phyloP scores from a whole-genome alignment of 2,329 filamentous ascomycete species.

The Aspergillus udagawae region DNA sequence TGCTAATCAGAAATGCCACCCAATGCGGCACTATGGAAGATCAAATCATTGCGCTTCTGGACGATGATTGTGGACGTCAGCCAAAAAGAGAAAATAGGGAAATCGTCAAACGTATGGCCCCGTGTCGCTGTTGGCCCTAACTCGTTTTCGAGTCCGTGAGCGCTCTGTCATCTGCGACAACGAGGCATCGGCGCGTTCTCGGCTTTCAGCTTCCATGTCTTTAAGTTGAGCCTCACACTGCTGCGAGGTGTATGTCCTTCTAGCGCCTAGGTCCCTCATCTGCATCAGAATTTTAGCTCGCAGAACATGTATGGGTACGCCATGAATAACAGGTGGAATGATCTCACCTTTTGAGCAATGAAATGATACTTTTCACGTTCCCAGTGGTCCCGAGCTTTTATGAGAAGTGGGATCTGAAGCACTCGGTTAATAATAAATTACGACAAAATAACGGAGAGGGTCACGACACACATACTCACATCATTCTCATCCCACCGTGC shows the following conservation, averaged over 20 bases:
- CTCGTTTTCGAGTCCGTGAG: slow-evolving; percentile 15
- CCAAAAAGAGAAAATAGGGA: neutral
- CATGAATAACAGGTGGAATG: neutral
- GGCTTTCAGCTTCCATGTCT: slow-evolving; percentile 20
- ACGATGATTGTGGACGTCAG: neutral
- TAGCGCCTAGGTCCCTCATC: slow-evolving; percentile 34
- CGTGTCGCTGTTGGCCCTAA: neutral
- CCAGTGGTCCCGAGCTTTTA: slow-evolving; percentile 35
- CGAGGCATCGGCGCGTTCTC: slow-evolving; percentile 13
- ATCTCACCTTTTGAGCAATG: slow-evolving; percentile 37
- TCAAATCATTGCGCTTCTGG: neutral
- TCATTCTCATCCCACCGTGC: slow-evolving; percentile 39
- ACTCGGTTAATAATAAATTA: slow-evolving; percentile 9
- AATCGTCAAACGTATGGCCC: slow-evolving; percentile 1
- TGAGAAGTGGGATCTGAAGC: slow-evolving; percentile 32
- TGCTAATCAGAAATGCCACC: neutral
- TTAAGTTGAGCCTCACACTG: slow-evolving; percentile 35
- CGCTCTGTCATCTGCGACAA: slow-evolving; percentile 22
- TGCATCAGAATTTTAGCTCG: slow-evolving; percentile 7
- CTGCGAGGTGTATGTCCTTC: slow-evolving; percentile 29
- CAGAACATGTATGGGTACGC: neutral
- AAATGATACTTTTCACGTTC: slow-evolving; percentile 36
- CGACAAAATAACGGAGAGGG: slow-evolving; percentile 1
- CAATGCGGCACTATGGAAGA: neutral
- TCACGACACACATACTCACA: slow-evolving; percentile 39